A percentile compares a stretch with the other conserved stretches of the same genome.
Conservation (phyloP, 345 rosid species). For the thale cress (Arabidopsis thaliana) region TAIR10.1 NC_003070.9:3457501-3458000, state of each 20-base stretch:
- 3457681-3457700: slow-evolving; percentile 92
- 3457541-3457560: slow-evolving; percentile 94
- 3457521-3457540: slow-evolving; percentile 76
- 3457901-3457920: slow-evolving; percentile 8
- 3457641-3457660: slow-evolving; percentile 26
- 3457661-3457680: slow-evolving; percentile 46
- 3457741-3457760: slow-evolving; percentile 19
- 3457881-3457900: slow-evolving; percentile 53
- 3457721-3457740: slow-evolving; percentile 52
- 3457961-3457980: slow-evolving; percentile 82
- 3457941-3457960: slow-evolving; percentile 51
- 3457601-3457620: slow-evolving; percentile 49
- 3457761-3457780: slow-evolving; percentile 51
- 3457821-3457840: slow-evolving; percentile 63
- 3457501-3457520: slow-evolving; percentile 96
- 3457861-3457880: slow-evolving; percentile 76
- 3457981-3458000: slow-evolving; percentile 80
- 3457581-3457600: slow-evolving; percentile 96
- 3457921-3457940: slow-evolving; percentile 20
- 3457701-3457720: slow-evolving; percentile 86
- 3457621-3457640: background rate
- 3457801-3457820: slow-evolving; percentile 75
- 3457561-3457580: slow-evolving; percentile 95
- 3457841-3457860: slow-evolving; percentile 51
- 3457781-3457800: slow-evolving; percentile 84